Percentiles rank a stretch among this genome's conserved stretches.
Conservation (phyloP, 1,284 basidiomycete genomes). For the Ustilago sp. region DNA sequence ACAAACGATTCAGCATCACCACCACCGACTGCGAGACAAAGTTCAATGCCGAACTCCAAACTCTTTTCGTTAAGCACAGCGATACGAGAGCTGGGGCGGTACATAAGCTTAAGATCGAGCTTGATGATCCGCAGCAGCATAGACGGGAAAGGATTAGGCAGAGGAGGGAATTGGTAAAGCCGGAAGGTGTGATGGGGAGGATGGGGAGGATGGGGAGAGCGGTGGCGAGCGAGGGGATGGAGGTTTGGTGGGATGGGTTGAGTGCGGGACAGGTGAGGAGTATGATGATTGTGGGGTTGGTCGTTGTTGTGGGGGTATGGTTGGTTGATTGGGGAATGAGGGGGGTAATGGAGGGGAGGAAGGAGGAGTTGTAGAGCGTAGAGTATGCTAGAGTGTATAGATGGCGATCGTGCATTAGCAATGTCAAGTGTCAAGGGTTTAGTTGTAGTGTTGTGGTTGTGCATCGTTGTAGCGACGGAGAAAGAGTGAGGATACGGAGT, state of each 20-base stretch:
- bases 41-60: conserved; percentile 48
- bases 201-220: conserved; percentile 9
- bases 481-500: neutral
- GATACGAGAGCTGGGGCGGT: conserved; percentile 29
- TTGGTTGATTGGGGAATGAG: conserved; percentile 28
- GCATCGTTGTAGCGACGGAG: neutral
- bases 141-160: conserved; percentile 14
- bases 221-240: conserved; percentile 18
- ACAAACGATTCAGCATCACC: conserved; percentile 33
- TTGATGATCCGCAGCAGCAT: conserved; percentile 22
- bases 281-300: conserved; percentile 14
- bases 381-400: neutral
- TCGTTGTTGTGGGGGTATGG: conserved; percentile 23
- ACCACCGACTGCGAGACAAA: conserved; percentile 38
- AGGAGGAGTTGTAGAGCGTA: conserved; percentile 1
- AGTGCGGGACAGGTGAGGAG: conserved; percentile 25
- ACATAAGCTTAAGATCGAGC: conserved; percentile 48
- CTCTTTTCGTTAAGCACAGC: conserved; percentile 49
- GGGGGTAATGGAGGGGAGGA: conserved; percentile 12
- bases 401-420: neutral
- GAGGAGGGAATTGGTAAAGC: conserved; percentile 10
- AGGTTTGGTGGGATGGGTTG: conserved; percentile 27
- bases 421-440: no score
- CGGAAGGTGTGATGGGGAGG: conserved; percentile 9
- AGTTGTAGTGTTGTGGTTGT: no score